Conservation (phyloP, 2,329 filamentous ascomycete species). For the Mollisiaceae sp. region DNA sequence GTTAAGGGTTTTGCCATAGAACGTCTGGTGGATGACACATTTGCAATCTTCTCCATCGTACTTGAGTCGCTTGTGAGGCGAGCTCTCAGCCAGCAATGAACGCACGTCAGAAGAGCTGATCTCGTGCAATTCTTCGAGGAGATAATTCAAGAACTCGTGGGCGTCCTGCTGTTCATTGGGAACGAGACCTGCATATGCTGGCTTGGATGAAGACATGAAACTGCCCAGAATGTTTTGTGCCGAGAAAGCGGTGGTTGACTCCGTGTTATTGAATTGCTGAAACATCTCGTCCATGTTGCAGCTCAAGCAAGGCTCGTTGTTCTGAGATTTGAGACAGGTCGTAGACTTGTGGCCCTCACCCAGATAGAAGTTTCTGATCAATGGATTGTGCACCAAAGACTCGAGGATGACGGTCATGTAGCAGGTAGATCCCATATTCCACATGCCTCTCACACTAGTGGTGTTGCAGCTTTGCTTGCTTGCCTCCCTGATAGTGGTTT, state of each 20-base stretch:
- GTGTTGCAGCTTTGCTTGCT: constrained; percentile 80
- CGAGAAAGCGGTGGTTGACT: constrained; percentile 87
- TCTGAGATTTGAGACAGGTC: constrained; percentile 60
- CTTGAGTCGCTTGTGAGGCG: constrained; percentile 1
- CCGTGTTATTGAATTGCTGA: constrained; percentile 71
- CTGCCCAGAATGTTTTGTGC: constrained; percentile 87
- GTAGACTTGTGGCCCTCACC: constrained; percentile 83
- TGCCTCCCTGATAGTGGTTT: constrained; percentile 57
- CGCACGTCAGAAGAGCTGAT: constrained; percentile 67
- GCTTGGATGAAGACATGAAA: constrained; percentile 85
- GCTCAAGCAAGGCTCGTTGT: constrained; percentile 64
- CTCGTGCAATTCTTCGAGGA: constrained; percentile 88
- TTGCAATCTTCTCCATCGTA: constrained; percentile 59
- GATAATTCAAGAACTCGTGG: constrained; percentile 95
- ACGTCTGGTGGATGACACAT: constrained; percentile 93
- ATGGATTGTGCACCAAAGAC: constrained; percentile 89
- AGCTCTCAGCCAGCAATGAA: constrained; percentile 16
- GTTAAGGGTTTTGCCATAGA: constrained; percentile 89
- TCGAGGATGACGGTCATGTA: constrained; percentile 98
- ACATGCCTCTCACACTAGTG: constrained; percentile 87
- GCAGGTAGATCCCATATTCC: constrained; percentile 98
- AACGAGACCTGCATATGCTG: constrained; percentile 74
- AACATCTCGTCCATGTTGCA: constrained; percentile 78
- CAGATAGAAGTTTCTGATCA: constrained; percentile 90
- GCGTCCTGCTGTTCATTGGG: constrained; percentile 96